Evolutionary conservation across 2,329 filamentous ascomycete genomes (phyloP), one percentile per base, ranked within the genome.

Genomic region (Epichloe uncinata): DNA sequence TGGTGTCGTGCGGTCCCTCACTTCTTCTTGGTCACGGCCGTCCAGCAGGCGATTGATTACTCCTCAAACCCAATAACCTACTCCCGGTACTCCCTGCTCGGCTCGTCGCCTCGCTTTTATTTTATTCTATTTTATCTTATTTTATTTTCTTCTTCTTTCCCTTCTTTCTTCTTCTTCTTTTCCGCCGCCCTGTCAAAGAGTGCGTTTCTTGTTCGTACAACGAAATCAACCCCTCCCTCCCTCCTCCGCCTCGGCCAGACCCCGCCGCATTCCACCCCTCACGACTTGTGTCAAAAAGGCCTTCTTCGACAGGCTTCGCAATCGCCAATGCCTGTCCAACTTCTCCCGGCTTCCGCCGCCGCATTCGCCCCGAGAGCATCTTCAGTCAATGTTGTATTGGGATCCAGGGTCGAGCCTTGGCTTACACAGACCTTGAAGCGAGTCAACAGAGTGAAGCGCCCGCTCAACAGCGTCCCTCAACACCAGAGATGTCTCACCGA

Each of bases 401-500:
- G 84, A 63, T 85, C 84, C 66, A 95, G 93, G 73, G 82, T 94
- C 62, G 90, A 96, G 72, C 86, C 89, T 53, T 98, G 93, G 93
- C 78, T 97, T 69, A 98, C 93, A 36, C 87, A 90, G 65, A 95
- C 90, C 11, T 77, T 98, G 62, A 97, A 97, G 78, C 84, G 93
- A 67, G 89, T 96, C 73, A 97, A 95, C 77, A 81, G 86, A 59
- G 82, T 96, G 61, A 98, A 97, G 79, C 86, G 93, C 60, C 91
- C 93, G 54, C 79, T 97, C 69, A 98, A 98, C 78, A 96, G 87
- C 68, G 87, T 96, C 45, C 84, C 87, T 51, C 93, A 98, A 68
- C 93, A 97, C 72, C 89, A 90, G 60, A 81, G 87, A 75, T 97
- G 91, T 71, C 79, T 98, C 61, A 95, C 90, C 51, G 93, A 97